Evolutionary conservation across 495 filamentous ascomycete species (phyloP).

Genomic region (Talaromyces adpressus): DNA sequence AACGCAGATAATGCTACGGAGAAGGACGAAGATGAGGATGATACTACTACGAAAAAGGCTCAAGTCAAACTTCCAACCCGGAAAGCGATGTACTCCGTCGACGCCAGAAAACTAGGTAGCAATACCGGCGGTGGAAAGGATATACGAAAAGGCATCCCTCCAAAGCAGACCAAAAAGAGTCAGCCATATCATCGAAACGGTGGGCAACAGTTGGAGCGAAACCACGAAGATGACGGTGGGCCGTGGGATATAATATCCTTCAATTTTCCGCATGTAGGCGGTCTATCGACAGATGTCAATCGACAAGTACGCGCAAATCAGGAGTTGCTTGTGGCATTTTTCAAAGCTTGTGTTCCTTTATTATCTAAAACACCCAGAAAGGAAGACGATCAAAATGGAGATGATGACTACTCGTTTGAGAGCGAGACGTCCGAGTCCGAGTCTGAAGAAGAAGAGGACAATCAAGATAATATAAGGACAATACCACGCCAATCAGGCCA

Average conservation of each 20-base stretch:
- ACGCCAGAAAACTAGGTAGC: constrained; percentile 63
- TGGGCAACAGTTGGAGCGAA: not conserved
- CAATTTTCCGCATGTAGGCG: constrained; percentile 96
- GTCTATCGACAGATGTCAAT: constrained; percentile 85
- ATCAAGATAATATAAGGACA: constrained; percentile 15
- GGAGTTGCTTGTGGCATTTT: constrained; percentile 78
- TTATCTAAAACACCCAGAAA: constrained; percentile 28
- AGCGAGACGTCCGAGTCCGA: not conserved
- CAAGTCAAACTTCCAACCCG: constrained; percentile 15
- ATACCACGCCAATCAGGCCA: constrained; percentile 40
- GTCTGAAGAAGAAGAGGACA: not conserved
- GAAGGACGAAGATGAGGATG: not conserved
- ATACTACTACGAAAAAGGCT: not conserved
- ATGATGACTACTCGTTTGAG: constrained; percentile 7
- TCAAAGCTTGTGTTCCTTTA: constrained; percentile 51
- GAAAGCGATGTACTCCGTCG: constrained; percentile 60
- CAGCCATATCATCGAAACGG: not conserved
- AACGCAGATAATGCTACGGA: not conserved
- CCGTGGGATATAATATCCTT: constrained; percentile 75
- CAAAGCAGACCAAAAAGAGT: constrained; percentile 11
- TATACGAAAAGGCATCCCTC: constrained; percentile 22
- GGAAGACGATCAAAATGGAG: constrained; percentile 10
- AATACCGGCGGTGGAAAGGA: constrained; percentile 34
- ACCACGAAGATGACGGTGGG: constrained; percentile 21
- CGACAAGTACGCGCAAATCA: constrained; percentile 90